Percentiles rank a stretch among this genome's conserved stretches.
phyloP scores from a whole-genome alignment of 2,329 filamentous ascomycete species.

The Penicillium griseofulvum region DNA sequence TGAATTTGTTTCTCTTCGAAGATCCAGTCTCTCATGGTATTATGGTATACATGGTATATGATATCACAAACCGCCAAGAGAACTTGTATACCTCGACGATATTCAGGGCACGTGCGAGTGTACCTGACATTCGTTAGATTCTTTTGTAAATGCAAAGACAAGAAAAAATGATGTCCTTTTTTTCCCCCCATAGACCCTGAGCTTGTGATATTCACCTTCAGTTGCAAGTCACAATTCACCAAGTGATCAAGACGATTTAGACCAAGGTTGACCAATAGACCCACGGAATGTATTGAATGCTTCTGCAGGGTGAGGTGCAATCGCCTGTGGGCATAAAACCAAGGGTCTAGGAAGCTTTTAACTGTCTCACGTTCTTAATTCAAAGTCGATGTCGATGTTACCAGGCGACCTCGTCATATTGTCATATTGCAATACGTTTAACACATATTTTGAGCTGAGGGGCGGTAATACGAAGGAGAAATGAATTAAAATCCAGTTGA shows the following conservation, averaged over 20 bases:
- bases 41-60: neutral
- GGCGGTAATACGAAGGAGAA: neutral
- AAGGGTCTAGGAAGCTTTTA: neutral
- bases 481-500: neutral
- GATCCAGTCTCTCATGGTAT: neutral
- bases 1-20: neutral
- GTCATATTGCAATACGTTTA: neutral
- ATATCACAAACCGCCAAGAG: neutral
- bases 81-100: neutral
- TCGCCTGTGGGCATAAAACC: neutral
- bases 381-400: too few relatives aligned
- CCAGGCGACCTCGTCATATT: too few relatives aligned
- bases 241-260: neutral
- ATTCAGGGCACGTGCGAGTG: neutral
- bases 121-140: neutral
- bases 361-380: too few relatives aligned
- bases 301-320: neutral
- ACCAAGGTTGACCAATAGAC: neutral
- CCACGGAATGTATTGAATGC: neutral
- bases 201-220: neutral
- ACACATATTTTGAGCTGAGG: neutral
- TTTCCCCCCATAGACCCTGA: neutral
- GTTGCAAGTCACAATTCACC: neutral
- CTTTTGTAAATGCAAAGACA: too few relatives aligned
- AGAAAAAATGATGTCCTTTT: neutral